Conservation (phyloP, 768 basidiomycete species). For the Cyclocybe cylindracea region DNA sequence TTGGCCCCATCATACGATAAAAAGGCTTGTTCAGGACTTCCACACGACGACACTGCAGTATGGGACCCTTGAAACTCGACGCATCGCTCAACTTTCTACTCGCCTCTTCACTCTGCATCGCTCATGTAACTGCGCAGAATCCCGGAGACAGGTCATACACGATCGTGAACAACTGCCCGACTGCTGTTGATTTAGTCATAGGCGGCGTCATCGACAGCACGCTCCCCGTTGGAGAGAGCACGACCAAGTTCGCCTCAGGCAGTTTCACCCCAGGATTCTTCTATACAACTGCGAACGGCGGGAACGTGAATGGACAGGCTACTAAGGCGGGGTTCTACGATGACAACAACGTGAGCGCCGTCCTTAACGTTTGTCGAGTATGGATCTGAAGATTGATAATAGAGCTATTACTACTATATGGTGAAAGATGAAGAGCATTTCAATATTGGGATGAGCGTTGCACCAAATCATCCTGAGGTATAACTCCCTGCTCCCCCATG, state of each 20-base stretch:
- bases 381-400: not conserved
- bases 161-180: constrained; percentile 22
- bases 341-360: constrained; percentile 2
- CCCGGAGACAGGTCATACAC: constrained; percentile 9
- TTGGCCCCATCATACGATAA: too few relatives aligned
- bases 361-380: not conserved
- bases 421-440: constrained; percentile 28
- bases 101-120: too few relatives aligned
- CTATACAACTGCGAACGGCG: constrained; percentile 22
- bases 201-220: constrained; percentile 15
- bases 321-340: constrained; percentile 23
- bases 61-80: too few relatives aligned
- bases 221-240: constrained; percentile 12
- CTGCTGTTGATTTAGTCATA: constrained; percentile 18
- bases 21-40: too few relatives aligned
- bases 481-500: not conserved
- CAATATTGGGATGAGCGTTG: constrained; percentile 34
- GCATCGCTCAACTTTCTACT: too few relatives aligned
- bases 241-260: constrained; percentile 1
- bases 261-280: constrained; percentile 14
- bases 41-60: too few relatives aligned
- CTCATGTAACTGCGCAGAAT: too few relatives aligned
- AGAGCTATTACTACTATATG: constrained; percentile 30
- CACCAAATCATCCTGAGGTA: constrained; percentile 21
- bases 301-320: constrained; percentile 13